Conservation (phyloP, 768 basidiomycete species). For the Amanita exitialis region DNA sequence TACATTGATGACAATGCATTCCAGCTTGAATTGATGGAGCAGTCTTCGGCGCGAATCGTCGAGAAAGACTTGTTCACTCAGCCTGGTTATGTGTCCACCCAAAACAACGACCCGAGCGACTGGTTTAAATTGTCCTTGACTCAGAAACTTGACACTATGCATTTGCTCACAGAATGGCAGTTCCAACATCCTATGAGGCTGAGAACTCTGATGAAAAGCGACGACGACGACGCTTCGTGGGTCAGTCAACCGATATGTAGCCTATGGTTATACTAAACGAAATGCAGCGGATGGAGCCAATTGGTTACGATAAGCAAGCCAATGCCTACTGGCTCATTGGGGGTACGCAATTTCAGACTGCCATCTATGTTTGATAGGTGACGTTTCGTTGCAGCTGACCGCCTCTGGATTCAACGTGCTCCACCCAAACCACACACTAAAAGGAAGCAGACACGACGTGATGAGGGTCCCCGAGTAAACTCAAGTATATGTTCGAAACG, state of each 20-base stretch:
- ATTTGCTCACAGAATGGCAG: conserved; percentile 76
- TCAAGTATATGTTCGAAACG: conserved; percentile 4
- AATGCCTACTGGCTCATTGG: conserved; percentile 87
- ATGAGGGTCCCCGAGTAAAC: conserved; percentile 7
- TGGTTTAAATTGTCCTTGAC: conserved; percentile 69
- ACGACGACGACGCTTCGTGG: conserved; percentile 74
- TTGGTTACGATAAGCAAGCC: conserved; percentile 70
- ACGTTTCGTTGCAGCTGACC: conserved; percentile 41
- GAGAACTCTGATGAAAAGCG: conserved; percentile 64
- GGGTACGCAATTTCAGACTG: conserved; percentile 28
- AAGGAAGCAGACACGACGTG: conserved; percentile 20
- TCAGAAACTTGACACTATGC: conserved; percentile 64
- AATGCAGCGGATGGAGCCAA: conserved; percentile 68
- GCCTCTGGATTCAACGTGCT: conserved; percentile 80
- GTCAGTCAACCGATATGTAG: conserved; percentile 28
- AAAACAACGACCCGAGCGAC: conserved; percentile 26
- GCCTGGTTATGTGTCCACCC: not conserved
- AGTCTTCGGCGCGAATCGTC: not conserved
- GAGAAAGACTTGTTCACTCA: not conserved
- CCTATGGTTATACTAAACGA: conserved; percentile 4
- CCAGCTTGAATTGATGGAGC: not conserved
- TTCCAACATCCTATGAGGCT: conserved; percentile 70
- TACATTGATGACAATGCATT: conserved; percentile 10
- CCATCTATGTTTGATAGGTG: not conserved
- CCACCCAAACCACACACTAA: conserved; percentile 39